Percentiles rank a stretch among this genome's conserved stretches.
These are phyloP conservation scores for Didymellaceae sp. DNA, from an alignment of 2,329 filamentous ascomycete species.

Conservation along the genomic window DNA sequence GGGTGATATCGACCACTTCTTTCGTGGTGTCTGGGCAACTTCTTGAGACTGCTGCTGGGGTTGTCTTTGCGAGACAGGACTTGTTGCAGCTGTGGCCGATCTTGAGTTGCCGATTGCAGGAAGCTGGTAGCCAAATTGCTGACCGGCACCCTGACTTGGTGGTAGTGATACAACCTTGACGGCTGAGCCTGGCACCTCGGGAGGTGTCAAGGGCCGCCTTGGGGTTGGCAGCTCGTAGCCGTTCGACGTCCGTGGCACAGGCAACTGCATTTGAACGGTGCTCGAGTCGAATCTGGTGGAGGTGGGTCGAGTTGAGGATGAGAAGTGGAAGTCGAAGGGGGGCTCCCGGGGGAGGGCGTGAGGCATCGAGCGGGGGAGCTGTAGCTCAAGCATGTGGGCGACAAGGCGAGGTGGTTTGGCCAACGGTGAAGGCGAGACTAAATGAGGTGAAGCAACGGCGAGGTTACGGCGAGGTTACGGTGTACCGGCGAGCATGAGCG, in stretches of 20 bases:
- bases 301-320: conserved; percentile 26
- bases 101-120: conserved; percentile 47
- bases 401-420: conserved; percentile 17
- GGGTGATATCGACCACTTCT: conserved; percentile 43
- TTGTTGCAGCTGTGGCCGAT: conserved; percentile 26
- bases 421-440: conserved; percentile 13
- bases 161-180: conserved; percentile 42
- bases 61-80: conserved; percentile 15
- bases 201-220: conserved; percentile 43
- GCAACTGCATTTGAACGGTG: conserved; percentile 43
- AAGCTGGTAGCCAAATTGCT: conserved; percentile 44
- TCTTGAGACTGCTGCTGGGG: conserved; percentile 30
- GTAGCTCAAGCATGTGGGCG: conserved; percentile 51
- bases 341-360: conserved; percentile 47
- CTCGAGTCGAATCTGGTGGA: conserved; percentile 37
- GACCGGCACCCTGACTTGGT: conserved; percentile 32
- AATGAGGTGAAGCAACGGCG: background rate
- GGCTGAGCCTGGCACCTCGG: conserved; percentile 40
- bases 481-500: conserved; percentile 20
- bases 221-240: conserved; percentile 32
- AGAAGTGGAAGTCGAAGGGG: conserved; percentile 43
- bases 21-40: conserved; percentile 33
- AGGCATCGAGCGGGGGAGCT: conserved; percentile 50
- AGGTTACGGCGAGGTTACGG: conserved; percentile 22
- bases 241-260: conserved; percentile 34